Base-by-base conservation (phyloP, 495 filamentous ascomycete genomes). In the Lasiosphaeris hirsuta region DNA sequence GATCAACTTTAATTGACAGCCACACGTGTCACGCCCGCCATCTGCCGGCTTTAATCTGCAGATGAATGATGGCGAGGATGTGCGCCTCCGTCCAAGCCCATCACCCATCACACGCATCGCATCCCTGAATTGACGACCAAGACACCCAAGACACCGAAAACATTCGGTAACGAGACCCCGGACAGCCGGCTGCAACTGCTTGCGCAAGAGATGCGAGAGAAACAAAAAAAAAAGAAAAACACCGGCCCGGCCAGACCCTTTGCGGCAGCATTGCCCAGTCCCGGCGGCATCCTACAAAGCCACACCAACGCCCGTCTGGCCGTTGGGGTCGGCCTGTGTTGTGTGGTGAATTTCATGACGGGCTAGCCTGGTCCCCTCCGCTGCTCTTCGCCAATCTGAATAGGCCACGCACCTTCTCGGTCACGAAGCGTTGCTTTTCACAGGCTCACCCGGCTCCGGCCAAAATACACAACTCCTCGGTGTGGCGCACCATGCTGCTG, bases 31-130 rank as follows among this genome's bases (percentile, higher is more conserved):
- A 64, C 60, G 44, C 63, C 57, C 54, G 57, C 48, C 60, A 67
- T 68, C 63, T 68, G 65, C 69, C 65, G 65, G 67, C 63, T 72
- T 68, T 62, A 68, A 56, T 65, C 35, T 65, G 56, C 56, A 68
- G 67, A 68, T 69, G 61, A 64, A 54, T 49, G 53, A 59, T 55
- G 58, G 39, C 58, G 41, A 62, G 39, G 9, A 45, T 49, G 44
- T 45, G 50, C 39, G 17, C 41, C 43, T 51, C 53, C 43, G 37
- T 50, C 38, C 54, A 62, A 51, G 46, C 51, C 53, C 17, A 17
- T 7, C 44, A 44, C 30, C 10, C 53, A 35, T 13, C 35, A 41
- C 18, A 30, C 23, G 10, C 18, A 30, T 42, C 51, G 15, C 18
- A 45, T 45, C 17, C 43, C 23, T 30, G 23, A 30, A 30, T 30